Conservation (phyloP, 495 filamentous ascomycete genomes). For the Tuber microsphaerosporum region DNA sequence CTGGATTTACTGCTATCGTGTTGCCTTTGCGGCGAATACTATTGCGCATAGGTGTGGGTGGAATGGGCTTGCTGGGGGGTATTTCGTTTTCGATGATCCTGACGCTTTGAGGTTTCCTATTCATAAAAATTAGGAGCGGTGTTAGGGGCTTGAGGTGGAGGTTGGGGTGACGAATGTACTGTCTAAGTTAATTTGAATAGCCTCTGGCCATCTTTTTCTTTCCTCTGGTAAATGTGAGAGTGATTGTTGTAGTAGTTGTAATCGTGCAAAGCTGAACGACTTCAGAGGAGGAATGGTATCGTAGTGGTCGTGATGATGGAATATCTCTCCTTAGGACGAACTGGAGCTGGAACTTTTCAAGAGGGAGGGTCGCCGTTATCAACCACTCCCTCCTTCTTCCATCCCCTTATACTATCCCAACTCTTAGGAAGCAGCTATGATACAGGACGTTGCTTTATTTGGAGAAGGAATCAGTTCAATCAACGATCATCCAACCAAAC, state of each 20-base stretch:
- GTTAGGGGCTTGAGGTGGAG: not conserved
- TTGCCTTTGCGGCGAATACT: not conserved
- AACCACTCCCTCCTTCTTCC: not conserved
- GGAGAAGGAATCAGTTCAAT: not conserved
- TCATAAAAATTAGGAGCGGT: not conserved
- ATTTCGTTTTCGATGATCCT: conserved; percentile 4
- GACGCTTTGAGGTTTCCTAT: not conserved
- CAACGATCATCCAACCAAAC: not conserved
- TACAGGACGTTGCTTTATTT: not conserved
- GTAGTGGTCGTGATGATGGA: not conserved
- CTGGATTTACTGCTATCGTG: not conserved
- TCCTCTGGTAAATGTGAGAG: not conserved
- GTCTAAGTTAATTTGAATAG: not conserved
- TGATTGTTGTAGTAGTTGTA: too few relatives aligned
- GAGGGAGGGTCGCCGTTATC: not conserved
- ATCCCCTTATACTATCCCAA: not conserved
- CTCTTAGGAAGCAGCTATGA: not conserved
- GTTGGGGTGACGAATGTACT: not conserved
- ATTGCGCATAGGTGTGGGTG: conserved; percentile 5
- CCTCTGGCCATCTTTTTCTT: not conserved
- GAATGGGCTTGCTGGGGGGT: conserved; percentile 10
- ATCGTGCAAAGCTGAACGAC: not conserved
- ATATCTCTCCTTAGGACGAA: not conserved
- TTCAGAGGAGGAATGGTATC: not conserved
- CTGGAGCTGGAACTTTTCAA: not conserved